These are phyloP conservation scores for Trichoderma atroviride DNA, from an alignment of 2,329 filamentous ascomycete species.

Conservation along the genomic window DNA sequence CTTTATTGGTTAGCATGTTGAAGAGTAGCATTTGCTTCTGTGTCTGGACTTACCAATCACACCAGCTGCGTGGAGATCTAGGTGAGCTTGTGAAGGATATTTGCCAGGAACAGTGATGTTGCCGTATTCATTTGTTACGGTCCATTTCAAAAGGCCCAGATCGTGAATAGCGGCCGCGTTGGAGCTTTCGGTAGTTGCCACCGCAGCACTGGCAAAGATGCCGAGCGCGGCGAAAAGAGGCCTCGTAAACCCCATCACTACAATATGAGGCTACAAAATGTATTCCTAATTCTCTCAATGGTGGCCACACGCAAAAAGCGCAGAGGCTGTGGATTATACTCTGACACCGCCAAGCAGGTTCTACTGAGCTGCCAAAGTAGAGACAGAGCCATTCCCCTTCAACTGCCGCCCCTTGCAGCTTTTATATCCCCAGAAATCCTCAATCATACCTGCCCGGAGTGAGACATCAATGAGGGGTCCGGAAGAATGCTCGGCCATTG, in stretches of 20 bases:
- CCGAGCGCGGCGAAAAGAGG: slow-evolving; percentile 2
- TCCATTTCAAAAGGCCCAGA: slow-evolving; percentile 15
- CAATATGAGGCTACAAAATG: neutral
- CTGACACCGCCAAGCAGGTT: neutral
- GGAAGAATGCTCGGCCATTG: slow-evolving; percentile 21
- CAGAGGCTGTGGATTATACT: neutral
- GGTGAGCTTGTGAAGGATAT: slow-evolving; percentile 61
- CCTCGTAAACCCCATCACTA: neutral
- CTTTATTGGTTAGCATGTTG: neutral
- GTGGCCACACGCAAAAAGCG: neutral
- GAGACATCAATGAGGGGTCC: slow-evolving; percentile 23
- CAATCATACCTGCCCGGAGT: slow-evolving; percentile 1
- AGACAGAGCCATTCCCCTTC: neutral
- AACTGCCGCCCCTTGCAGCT: neutral
- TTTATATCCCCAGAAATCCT: slow-evolving; percentile 6
- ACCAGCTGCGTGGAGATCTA: slow-evolving; percentile 57
- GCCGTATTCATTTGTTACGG: slow-evolving; percentile 26
- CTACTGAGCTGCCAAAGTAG: neutral
- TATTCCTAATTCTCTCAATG: neutral
- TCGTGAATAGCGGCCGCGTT: slow-evolving; percentile 15
- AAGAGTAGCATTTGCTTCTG: neutral
- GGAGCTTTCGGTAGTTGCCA: neutral
- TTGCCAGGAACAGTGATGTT: slow-evolving; percentile 49
- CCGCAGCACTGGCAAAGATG: slow-evolving; percentile 1
- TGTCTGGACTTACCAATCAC: slow-evolving; percentile 46